phyloP scores from a whole-genome alignment of 2,329 filamentous ascomycete genomes.

The Colletotrichum brevisporum region DNA sequence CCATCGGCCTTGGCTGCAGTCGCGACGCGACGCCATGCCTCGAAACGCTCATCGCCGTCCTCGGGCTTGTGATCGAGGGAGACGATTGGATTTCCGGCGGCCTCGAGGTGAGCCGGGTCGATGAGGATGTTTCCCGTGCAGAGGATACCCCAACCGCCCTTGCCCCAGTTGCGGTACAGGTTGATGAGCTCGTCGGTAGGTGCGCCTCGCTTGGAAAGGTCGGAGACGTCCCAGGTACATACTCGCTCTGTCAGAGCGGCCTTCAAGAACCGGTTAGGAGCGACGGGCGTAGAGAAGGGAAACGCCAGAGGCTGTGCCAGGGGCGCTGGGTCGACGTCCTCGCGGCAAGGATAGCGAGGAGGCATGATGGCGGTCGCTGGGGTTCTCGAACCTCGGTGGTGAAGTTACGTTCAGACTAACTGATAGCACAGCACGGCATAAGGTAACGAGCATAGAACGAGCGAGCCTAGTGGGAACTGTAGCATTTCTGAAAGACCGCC shows the following conservation, averaged over 20 bases:
- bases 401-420: background rate
- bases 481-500: no score
- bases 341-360: background rate
- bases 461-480: background rate
- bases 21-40: slow-evolving; percentile 71
- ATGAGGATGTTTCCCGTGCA: slow-evolving; percentile 76
- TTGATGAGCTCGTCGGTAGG: slow-evolving; percentile 59
- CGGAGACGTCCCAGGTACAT: slow-evolving; percentile 70
- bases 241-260: slow-evolving; percentile 76
- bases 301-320: slow-evolving; percentile 63
- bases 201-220: slow-evolving; percentile 62
- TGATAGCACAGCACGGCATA: background rate
- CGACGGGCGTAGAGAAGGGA: slow-evolving; percentile 65
- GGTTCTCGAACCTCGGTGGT: background rate
- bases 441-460: background rate
- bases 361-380: background rate
- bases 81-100: slow-evolving; percentile 70
- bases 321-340: slow-evolving; percentile 5
- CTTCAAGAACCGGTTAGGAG: slow-evolving; percentile 77
- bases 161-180: slow-evolving; percentile 65
- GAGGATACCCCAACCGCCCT: slow-evolving; percentile 63
- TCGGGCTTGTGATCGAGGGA: slow-evolving; percentile 63
- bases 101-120: slow-evolving; percentile 71
- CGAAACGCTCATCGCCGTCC: slow-evolving; percentile 72
- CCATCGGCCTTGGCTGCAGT: slow-evolving; percentile 63